Base-by-base conservation (phyloP, 2,329 filamentous ascomycete genomes). In the Dactylellina haptotyla region DNA sequence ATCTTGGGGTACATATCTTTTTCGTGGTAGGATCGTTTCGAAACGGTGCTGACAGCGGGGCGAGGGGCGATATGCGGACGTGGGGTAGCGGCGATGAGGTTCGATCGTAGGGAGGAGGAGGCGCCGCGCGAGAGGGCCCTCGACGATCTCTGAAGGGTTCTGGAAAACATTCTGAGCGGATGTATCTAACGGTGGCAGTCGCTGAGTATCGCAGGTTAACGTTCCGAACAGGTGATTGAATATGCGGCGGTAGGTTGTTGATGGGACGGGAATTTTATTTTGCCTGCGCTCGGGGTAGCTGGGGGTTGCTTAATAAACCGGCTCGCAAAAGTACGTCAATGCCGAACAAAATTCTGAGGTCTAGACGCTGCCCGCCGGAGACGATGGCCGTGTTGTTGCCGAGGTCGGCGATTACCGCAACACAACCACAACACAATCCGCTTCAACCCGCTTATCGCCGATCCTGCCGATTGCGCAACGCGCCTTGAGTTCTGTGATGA, bases 1-100 rank as follows among this genome's bases (percentile, higher is more conserved):
- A n/a, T 8, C 37, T 34, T 20, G 12, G 45, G 53, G 23, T 23
- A 56, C 77, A 76, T 77, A 79, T 79, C 78, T 79, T 79, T 79
- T 74, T 79, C 78, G 48, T 79, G 78, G 37, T 79, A 79, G 51
- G 20, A 34, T 66, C 75, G 65, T 46, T 69, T 67, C n/a, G 57
- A 63, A 12, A 64, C 67, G 46, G 25, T 63, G 57, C 46, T 51
- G 46, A 46, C 53, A 14, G 53, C 46, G 41, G 53, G 69, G 30
- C 56, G 53, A 41, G 67, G 73, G 16, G 37, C 28, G 41, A 74
- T 45, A 32, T 73, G 28, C 10, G 54, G 61, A 39, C 69, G 69
- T 32, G 69, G 69, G 69, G 69, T 54, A 51, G 25, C 46, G 25
- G 61, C 69, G 69, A 73, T 65, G 69, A 66, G 46, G 12, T 65